A percentile compares a stretch with the other conserved stretches of the same genome.
These are phyloP conservation scores for Trichosphaerium sp. DNA, from an alignment of 78 protist genomes.

Conservation along the genomic window DNA sequence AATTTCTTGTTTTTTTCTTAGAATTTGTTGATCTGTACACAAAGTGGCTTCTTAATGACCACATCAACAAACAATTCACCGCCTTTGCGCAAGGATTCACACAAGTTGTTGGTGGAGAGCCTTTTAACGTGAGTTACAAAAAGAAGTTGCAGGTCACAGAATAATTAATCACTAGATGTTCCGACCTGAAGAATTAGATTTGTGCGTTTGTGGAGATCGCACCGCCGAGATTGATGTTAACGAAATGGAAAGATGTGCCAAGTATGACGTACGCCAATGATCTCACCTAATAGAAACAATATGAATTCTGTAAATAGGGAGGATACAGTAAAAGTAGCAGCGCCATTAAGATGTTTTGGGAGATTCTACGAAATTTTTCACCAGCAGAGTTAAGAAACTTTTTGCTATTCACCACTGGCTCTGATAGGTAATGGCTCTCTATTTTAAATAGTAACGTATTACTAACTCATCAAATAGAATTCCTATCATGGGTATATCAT, in stretches of 20 bases:
- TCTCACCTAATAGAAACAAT: too few relatives aligned
- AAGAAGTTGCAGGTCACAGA: too few relatives aligned
- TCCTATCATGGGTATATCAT: constrained; percentile 64
- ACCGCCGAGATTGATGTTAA: constrained; percentile 69
- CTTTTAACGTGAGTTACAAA: too few relatives aligned
- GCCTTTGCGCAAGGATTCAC: constrained; percentile 73
- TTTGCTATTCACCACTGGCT: constrained; percentile 84
- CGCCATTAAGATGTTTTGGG: constrained; percentile 80
- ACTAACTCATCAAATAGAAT: too few relatives aligned
- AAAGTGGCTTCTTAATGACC: constrained; percentile 29
- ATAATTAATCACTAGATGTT: too few relatives aligned
- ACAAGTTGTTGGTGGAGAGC: too few relatives aligned
- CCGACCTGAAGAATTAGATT: constrained; percentile 85
- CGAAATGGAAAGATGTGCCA: constrained; percentile 65
- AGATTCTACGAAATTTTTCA: constrained; percentile 45
- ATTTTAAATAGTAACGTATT: too few relatives aligned
- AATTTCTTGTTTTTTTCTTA: neutral
- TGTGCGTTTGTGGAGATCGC: constrained; percentile 92
- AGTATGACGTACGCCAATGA: too few relatives aligned
- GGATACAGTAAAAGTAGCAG: too few relatives aligned
- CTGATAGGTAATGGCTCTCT: too few relatives aligned
- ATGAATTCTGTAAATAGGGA: too few relatives aligned
- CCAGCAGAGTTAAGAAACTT: constrained; percentile 70
- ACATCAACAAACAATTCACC: constrained; percentile 55
- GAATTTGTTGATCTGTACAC: constrained; percentile 72